Conservation (phyloP, 2,329 filamentous ascomycete genomes). For the Cryphonectria naterciae region DNA sequence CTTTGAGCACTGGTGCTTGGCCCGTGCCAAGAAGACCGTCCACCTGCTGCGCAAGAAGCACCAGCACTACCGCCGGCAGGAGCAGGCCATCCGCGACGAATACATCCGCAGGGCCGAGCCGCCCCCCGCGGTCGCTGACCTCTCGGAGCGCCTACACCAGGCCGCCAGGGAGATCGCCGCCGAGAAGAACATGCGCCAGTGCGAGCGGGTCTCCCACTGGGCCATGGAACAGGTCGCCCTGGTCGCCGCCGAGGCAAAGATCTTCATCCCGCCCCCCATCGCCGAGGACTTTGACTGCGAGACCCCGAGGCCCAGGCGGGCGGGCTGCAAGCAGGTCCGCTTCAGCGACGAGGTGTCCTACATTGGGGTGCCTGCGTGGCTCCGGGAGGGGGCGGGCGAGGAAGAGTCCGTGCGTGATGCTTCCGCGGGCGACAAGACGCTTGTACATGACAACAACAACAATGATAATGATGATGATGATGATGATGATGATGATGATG, state of each 20-base stretch:
- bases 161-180: not conserved
- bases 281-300: not conserved
- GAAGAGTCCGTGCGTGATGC: not conserved
- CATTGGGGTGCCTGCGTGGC: not conserved
- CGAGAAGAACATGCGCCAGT: not conserved
- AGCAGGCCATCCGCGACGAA: not conserved
- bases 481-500: too few relatives aligned
- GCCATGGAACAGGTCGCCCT: not conserved
- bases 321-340: not conserved
- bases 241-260: not conserved
- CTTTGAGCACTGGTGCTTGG: slow-evolving; percentile 33
- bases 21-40: not conserved
- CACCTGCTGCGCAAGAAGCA: not conserved
- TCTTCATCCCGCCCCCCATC: not conserved
- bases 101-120: not conserved
- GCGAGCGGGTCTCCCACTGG: not conserved
- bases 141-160: not conserved
- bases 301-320: not conserved
- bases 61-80: not conserved
- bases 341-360: not conserved
- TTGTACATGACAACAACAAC: not conserved
- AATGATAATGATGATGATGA: too few relatives aligned
- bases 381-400: too few relatives aligned
- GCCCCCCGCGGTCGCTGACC: not conserved
- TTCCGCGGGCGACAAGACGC: not conserved